Base-by-base conservation (phyloP, 2,329 filamentous ascomycete species). In the Huntiella decipiens region DNA sequence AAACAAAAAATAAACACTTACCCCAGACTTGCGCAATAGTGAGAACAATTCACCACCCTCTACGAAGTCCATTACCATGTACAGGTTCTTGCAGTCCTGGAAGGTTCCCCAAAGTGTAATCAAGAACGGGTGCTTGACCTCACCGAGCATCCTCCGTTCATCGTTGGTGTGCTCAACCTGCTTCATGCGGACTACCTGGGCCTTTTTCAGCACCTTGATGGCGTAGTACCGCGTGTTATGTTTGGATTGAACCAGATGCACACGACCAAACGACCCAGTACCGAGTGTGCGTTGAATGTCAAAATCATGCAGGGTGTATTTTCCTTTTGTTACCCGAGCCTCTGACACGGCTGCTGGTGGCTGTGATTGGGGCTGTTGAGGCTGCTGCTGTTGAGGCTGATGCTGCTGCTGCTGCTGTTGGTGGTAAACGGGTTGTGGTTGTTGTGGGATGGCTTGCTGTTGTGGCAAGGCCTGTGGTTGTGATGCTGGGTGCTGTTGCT, bases 61-160 rank as follows among this genome's bases (percentile, higher is more conserved):
- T 45, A 98, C 88, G 66, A 98, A 98, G 63, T 98, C 91, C 91
- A 98, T 98, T 56, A 98, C 91, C 91, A 98, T 98, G 73, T 98
- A 98, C 33, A 98, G 68, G 60, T 95, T 96, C 65, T 79, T 86
- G 43, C 79, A 74, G 58, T 98, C 91, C 60, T 96, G 88, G 62
- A 96, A 98, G 7, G 91, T 98, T 49, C 91, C 91, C 91, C 91
- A 98, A 36, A 98, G 70, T 1, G 91, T 98, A 59, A 98, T 91
- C 52, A 98, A 70, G 65, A 98, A 98, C 10, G 91, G 87, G 63
- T 98, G 88, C 63, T 95, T 93, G 61, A 96, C 91, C 61, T 93
- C 82, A 60, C 85, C 83, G 56, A 98, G 67, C 91, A 98, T 98
- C 56, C 75, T 77, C 54, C 91, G 74, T 67, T 98, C 91, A 63